phyloP scores from a whole-genome alignment of 1,139 yeast species.

The Nakaseomyces nivariensis region DNA sequence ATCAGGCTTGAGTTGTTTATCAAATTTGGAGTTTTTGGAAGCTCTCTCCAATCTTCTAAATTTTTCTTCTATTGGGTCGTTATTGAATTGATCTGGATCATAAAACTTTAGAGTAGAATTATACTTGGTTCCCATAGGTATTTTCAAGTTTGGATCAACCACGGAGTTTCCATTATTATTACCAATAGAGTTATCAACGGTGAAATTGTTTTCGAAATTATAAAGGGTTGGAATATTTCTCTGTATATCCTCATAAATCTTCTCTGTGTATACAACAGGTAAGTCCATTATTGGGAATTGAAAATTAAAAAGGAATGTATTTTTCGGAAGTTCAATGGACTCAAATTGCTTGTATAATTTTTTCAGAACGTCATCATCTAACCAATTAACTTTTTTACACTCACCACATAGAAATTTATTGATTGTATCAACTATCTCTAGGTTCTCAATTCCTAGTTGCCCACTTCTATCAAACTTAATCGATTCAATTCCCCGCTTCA shows the following conservation, averaged over 20 bases:
- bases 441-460: slow-evolving; percentile 4
- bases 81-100: slow-evolving; percentile 55
- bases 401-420: slow-evolving; percentile 66
- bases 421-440: slow-evolving; percentile 33
- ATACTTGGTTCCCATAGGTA: slow-evolving; percentile 28
- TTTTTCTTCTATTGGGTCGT: slow-evolving; percentile 81
- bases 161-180: slow-evolving; percentile 10
- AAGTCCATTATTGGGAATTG: slow-evolving; percentile 72
- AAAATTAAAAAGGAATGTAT: slow-evolving; percentile 42
- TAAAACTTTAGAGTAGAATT: slow-evolving; percentile 40
- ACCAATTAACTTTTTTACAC: slow-evolving; percentile 55
- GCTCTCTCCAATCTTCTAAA: slow-evolving; percentile 71
- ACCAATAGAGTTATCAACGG: neutral
- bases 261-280: slow-evolving; percentile 72
- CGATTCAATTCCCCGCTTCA: slow-evolving; percentile 51
- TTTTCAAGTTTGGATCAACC: slow-evolving; percentile 9
- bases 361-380: slow-evolving; percentile 59
- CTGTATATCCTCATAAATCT: slow-evolving; percentile 30
- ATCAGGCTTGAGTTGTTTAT: slow-evolving; percentile 75
- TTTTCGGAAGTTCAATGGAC: slow-evolving; percentile 22
- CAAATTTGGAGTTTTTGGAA: slow-evolving; percentile 64
- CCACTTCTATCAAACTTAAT: slow-evolving; percentile 31
- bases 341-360: slow-evolving; percentile 40
- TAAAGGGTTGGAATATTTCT: slow-evolving; percentile 29
- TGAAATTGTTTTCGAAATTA: slow-evolving; percentile 22